Evolutionary conservation across 345 rosid species (phyloP), one percentile per base, ranked within the genome.

Genomic region (Rhodomyrtus tomentosa): DNA sequence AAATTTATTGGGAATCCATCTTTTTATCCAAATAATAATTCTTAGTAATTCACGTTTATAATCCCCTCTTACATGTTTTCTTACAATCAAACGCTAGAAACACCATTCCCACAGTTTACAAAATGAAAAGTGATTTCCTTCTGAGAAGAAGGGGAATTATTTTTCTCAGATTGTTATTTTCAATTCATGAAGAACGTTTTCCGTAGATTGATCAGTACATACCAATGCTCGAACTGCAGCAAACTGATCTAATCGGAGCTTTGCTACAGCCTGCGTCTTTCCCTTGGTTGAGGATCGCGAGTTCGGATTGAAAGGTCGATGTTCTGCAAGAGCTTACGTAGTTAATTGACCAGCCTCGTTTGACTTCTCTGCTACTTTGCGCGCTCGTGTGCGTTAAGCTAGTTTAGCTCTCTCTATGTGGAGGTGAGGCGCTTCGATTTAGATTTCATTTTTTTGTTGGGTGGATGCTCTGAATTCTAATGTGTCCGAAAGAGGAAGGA

Each of bases 291-390:
- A 49, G 50, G 50, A 49, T 49, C 50, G 50, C 14, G 3, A 49
- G 50, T 49, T 48, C 3, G 50, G 50, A 49, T 49, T 49, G 14
- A 49, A 49, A 49, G 5, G 27, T 27, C 0, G 73, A n/a, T 1
- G 72, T 27, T 13, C 14, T 0, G 4, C 5, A 27, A 13, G 20
- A 2, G 2, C 20, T 5, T 58, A 1, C 0, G 0, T 27, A 0
- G 9, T 27, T 58, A 14, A 58, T 13, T 27, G 27, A 56, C 36
- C 72, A 27, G 4, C 10, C 1, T 58, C 3, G 36, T 58, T 58
- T 6, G 72, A 56, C 8, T 20, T 20, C 25, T 53, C 10, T 53
- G 9, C 25, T 53, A 25, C 55, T 53, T 20, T 53, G 55, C 9
- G 55, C 7, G 24, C 25, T 24, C 22, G 55, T 9, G 24, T 53